phyloP scores from a whole-genome alignment of 2,329 filamentous ascomycete genomes.

The Phialophora tarda region DNA sequence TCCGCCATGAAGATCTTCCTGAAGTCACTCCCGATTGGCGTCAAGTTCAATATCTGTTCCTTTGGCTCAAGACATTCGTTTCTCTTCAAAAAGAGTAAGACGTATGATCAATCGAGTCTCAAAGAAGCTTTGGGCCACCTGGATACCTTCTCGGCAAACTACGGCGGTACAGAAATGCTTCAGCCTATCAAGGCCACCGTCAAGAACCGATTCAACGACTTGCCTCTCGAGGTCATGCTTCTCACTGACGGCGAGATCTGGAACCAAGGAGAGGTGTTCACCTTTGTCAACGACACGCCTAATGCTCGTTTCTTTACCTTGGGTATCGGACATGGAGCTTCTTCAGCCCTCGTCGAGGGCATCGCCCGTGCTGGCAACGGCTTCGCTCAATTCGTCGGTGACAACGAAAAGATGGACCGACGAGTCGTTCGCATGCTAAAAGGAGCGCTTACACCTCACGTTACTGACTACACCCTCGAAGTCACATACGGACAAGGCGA shows the following conservation, averaged over 20 bases:
- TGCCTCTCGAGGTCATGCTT: slow-evolving; percentile 60
- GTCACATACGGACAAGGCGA: slow-evolving; percentile 60
- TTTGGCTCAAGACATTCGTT: slow-evolving; percentile 58
- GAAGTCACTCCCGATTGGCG: slow-evolving; percentile 62
- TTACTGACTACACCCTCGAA: slow-evolving; percentile 68
- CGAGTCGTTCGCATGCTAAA: slow-evolving; percentile 78
- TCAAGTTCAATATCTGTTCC: slow-evolving; percentile 65
- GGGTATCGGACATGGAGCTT: slow-evolving; percentile 62
- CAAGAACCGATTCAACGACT: slow-evolving; percentile 50
- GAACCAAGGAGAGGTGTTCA: slow-evolving; percentile 56
- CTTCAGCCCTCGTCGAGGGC: slow-evolving; percentile 64
- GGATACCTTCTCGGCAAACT: slow-evolving; percentile 51
- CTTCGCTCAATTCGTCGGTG: slow-evolving; percentile 66
- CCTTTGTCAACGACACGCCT: slow-evolving; percentile 52
- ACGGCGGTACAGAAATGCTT: slow-evolving; percentile 62
- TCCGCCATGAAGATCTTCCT: slow-evolving; percentile 63
- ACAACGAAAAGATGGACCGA: slow-evolving; percentile 69
- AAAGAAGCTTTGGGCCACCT: slow-evolving; percentile 53
- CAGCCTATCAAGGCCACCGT: slow-evolving; percentile 49
- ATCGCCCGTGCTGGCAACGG: slow-evolving; percentile 64
- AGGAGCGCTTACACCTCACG: slow-evolving; percentile 69
- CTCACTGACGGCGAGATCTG: slow-evolving; percentile 64
- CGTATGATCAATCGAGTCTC: slow-evolving; percentile 55
- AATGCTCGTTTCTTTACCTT: slow-evolving; percentile 62
- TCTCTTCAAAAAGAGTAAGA: slow-evolving; percentile 56